Conservation (phyloP, 1,284 basidiomycete species). For the Thelephora terrestris region DNA sequence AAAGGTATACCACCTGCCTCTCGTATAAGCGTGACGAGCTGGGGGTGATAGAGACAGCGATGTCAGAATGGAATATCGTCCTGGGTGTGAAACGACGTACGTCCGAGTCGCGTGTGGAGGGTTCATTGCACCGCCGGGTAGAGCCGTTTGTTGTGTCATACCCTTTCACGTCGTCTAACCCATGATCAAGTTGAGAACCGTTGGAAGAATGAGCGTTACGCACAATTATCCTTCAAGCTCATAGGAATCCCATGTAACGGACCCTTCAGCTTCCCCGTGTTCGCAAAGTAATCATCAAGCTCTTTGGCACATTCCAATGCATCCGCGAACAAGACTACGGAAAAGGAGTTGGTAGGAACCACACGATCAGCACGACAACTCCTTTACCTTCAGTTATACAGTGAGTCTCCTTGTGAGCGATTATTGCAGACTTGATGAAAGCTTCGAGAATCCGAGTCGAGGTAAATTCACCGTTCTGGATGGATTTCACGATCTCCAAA, state of each 20-base stretch:
- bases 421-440: slow-evolving; percentile 20
- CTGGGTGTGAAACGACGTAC: slow-evolving; percentile 27
- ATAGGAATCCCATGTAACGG: slow-evolving; percentile 41
- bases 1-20: slow-evolving; percentile 47
- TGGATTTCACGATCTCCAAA: slow-evolving; percentile 12
- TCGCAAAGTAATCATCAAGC: slow-evolving; percentile 29
- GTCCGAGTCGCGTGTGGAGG: slow-evolving; percentile 44
- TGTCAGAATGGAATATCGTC: not conserved
- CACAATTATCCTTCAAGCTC: slow-evolving; percentile 44
- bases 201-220: slow-evolving; percentile 11
- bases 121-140: slow-evolving; percentile 54
- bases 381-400: slow-evolving; percentile 65
- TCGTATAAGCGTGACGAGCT: slow-evolving; percentile 36
- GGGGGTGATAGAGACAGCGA: not conserved
- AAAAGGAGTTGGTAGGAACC: not conserved
- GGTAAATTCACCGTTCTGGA: slow-evolving; percentile 14
- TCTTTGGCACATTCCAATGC: slow-evolving; percentile 30
- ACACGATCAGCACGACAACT: slow-evolving; percentile 6
- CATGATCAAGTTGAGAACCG: slow-evolving; percentile 1
- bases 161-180: slow-evolving; percentile 43
- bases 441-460: slow-evolving; percentile 19
- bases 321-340: slow-evolving; percentile 25
- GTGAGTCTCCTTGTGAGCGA: slow-evolving; percentile 42
- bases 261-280: slow-evolving; percentile 29
- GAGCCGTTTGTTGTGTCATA: slow-evolving; percentile 69